Base-by-base conservation (phyloP, 2,329 filamentous ascomycete species). In the Proliferodiscus dingleyae region DNA sequence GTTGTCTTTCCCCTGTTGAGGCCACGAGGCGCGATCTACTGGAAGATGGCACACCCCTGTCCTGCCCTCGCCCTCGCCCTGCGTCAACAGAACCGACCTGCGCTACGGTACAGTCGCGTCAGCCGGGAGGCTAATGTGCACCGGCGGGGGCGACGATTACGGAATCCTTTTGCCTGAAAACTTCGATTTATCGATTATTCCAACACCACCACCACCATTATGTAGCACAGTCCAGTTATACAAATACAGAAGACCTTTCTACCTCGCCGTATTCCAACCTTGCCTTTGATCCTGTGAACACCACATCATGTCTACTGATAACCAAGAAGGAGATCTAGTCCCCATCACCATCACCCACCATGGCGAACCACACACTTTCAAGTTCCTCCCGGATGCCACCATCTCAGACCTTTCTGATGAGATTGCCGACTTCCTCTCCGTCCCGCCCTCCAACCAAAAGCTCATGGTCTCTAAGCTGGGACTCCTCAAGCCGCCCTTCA, bases 401-500 rank as follows among this genome's bases (percentile, higher is more conserved):
- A 66, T 80, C 36, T 56, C 66, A 45, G 81, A 85, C 56, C 75
- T 88, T 29, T 81, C 81, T 36, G 63, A 71, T 40, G 69, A 74
- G 50, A 78, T 87, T 54, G 70, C 76, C 46, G 62, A 67, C 34
- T 63, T 66, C 3, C 72, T 87, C 43, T 73, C 71, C 40, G 78
- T 88, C 43, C 82, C 83, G 0, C 49, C 67, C 28, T 62, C 70
- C 8, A 81, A 87, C 64, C 83, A 87, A 60, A 88, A 88, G 62
- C 74, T 85, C 61, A 72, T 87, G 53, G 73, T 80, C 11, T 73
- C 82, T 33, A 85, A 84, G 60, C 68, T 77, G 6, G 81, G 81
- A 22, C 68, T 87, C 2, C 71, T 85, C 21, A 84, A 81, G 53
- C 69, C 73, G 0, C 82, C 83, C 1, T 81, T 84, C 68, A 78